Conservation (phyloP, 2,329 filamentous ascomycete species). For the Fusarium setosum region DNA sequence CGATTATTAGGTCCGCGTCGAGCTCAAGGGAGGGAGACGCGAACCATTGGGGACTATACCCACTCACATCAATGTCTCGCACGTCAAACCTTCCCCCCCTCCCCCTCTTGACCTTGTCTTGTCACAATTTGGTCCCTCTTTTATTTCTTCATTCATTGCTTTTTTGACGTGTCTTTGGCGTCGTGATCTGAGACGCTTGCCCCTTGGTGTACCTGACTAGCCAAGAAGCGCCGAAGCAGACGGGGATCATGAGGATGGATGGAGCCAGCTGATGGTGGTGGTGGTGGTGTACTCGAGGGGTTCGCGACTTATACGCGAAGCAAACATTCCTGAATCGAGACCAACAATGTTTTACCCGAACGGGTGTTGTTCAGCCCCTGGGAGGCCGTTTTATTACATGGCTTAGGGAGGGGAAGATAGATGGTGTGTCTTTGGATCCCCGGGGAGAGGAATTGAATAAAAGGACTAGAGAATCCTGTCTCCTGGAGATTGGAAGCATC, state of each 20-base stretch:
- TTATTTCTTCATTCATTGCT: conserved; percentile 18
- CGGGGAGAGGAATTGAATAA: conserved; percentile 36
- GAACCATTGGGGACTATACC: conserved; percentile 10
- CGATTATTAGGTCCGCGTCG: conserved; percentile 30
- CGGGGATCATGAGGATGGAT: neutral
- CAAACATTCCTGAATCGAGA: conserved; percentile 32
- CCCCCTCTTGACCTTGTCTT: conserved; percentile 16
- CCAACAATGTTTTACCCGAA: conserved; percentile 31
- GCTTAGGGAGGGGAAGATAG: conserved; percentile 20
- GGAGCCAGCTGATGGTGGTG: neutral
- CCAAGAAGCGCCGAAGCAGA: neutral
- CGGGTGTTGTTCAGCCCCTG: conserved; percentile 31
- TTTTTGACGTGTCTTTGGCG: conserved; percentile 21
- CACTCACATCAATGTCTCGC: conserved; percentile 27
- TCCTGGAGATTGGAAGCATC: conserved; percentile 24
- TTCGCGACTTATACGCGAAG: conserved; percentile 34
- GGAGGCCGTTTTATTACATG: conserved; percentile 25
- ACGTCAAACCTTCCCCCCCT: neutral
- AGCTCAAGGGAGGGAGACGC: conserved; percentile 24
- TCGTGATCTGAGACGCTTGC: conserved; percentile 29
- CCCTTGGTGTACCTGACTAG: conserved; percentile 29
- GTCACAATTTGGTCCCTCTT: conserved; percentile 31
- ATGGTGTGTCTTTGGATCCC: conserved; percentile 3
- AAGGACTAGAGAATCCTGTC: conserved; percentile 31
- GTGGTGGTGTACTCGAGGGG: conserved; percentile 21